Evolutionary conservation across 352 stramenopile genomes (phyloP).

Genomic region (Phytophthora rubi): DNA sequence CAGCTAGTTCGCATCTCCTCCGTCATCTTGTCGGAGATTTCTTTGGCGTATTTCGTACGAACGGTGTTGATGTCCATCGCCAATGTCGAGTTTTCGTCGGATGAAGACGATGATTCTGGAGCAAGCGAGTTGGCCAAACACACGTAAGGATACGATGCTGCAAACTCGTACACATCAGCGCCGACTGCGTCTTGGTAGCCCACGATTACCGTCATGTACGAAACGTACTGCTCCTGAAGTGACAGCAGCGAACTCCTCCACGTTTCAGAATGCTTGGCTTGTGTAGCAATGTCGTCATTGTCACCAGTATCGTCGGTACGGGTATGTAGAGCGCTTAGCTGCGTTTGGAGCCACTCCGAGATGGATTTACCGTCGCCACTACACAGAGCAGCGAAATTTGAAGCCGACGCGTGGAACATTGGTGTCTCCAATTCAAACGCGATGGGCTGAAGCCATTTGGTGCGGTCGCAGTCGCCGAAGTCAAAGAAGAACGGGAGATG

Average conservation of each 20-base stretch:
- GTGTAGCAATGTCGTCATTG: background rate
- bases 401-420: background rate
- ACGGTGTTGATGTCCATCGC: constrained; percentile 40
- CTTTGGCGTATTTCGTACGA: constrained; percentile 49
- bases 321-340: constrained; percentile 15
- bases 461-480: constrained; percentile 14
- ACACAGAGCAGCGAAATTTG: background rate
- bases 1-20: constrained; percentile 51
- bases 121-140: constrained; percentile 28
- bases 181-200: constrained; percentile 49
- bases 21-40: constrained; percentile 55
- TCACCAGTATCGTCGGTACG: background rate
- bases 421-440: constrained; percentile 28
- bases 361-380: constrained; percentile 36
- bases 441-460: constrained; percentile 21
- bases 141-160: constrained; percentile 49
- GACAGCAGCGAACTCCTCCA: constrained; percentile 26
- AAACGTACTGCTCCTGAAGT: constrained; percentile 41
- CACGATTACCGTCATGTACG: constrained; percentile 32
- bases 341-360: constrained; percentile 41
- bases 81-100: constrained; percentile 13
- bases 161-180: constrained; percentile 56
- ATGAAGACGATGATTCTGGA: constrained; percentile 7
- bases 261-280: constrained; percentile 8
- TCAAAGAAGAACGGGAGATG: constrained; percentile 45